Base-by-base conservation (phyloP, 2,329 filamentous ascomycete genomes). In the Monilinia laxa region DNA sequence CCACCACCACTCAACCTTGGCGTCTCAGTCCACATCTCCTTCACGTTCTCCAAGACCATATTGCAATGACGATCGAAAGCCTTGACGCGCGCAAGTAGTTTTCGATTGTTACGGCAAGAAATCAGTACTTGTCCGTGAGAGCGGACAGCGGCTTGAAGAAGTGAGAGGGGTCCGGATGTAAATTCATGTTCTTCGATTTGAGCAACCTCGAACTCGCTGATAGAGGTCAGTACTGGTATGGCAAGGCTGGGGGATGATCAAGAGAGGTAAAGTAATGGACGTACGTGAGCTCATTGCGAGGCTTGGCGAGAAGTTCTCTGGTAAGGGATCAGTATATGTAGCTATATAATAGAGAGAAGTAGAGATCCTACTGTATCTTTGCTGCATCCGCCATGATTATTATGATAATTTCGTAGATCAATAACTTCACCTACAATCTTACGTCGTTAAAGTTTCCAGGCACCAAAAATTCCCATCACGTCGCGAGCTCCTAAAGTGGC, bases 1-100 rank as follows among this genome's bases (percentile, higher is more conserved):
- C 94, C 95, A 72, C 94, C 94, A 71, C 89, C 90, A 28, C 90
- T 88, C 76, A 91, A 84, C 69, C 88, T 83, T 59, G 94, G 93
- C 66, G 91, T 95, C 82, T 99, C 95, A 12, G 93, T 97, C 95
- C 95, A 99, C 94, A 99, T 98, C 82, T 99, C 95, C 84, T 96
- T 96, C 54, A 96, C 93, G 73, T 97, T 97, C 83, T 97, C 93
- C 58, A 97, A 83, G 4, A 97, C 91, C 95, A 99, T 98, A 82
- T 99, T 99, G 86, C 93, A 98, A 81, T 99, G 95, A 69, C 95
- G 86, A 81, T 99, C 95, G 78, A 99, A 99, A 9, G 95, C 95
- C 84, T 99, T 99, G 76, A 99, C 94, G 71, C 95, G 90, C 62
- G 94, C 95, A 65, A 99, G 89, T 58, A 99, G 85, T 84, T 99